Base-by-base conservation (phyloP, 1,139 yeast genomes). In the Martiniozyma asiatica region DNA sequence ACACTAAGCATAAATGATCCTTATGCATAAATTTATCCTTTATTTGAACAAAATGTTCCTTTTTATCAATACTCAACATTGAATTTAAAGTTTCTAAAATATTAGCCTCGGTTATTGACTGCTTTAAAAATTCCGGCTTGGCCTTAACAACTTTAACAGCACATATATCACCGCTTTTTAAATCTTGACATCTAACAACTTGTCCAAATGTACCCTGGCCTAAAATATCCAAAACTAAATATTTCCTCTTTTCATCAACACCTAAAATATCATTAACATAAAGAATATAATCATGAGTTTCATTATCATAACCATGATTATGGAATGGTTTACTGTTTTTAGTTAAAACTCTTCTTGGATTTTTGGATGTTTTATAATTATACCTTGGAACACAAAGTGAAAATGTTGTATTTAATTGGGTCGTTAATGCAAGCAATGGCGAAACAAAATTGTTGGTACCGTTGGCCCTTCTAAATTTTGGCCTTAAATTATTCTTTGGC, bases 151-250 rank as follows among this genome's bases (percentile, higher is more conserved):
- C 94, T 53, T 89, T 89, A 25, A 92, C 94, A 1, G 98, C 98
- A 26, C 87, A 84, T 16, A 89, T 73, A 37, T 84, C 87, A 49
- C 84, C 92, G 27, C 92, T 85, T 29, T 73, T 62, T 54, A 89
- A 63, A 52, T 89, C 85, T 55, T 89, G 98, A 56, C 97, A 89
- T 56, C 89, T 89, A 20, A 87, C 97, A 32, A 92, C 99, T 55
- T 89, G 99, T 5, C 98, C 98, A 64, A 92, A 89, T 1, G 98
- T 87, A 4, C 99, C 99, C 41, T 87, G 89, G 1, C 99, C 99
- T 27, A 92, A 58, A 15, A 89, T 67, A 54, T 89, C 97, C 39
- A 89, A 59, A 4, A 92, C 96, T 47, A 89, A 65, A 50, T 87
- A 87, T 49, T 82, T 77, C 35, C 89, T 63, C 34, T 85, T 87